Conservation (phyloP, 1,284 basidiomycete genomes). For the Gastroboletus turbinatus region DNA sequence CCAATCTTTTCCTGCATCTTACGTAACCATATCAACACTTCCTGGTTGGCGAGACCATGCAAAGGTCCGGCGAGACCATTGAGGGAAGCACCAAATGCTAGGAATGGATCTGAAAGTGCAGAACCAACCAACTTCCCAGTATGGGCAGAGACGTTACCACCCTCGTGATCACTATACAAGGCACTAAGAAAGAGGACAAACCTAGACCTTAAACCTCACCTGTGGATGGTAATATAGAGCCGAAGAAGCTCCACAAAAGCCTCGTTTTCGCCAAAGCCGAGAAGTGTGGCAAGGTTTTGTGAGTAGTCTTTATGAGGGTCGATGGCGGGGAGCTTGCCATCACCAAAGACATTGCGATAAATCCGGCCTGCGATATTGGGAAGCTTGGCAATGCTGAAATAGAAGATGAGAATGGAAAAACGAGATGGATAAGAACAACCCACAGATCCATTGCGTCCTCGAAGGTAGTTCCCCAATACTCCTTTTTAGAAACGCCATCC, state of each 20-base stretch:
- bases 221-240: constrained; percentile 97
- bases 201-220: constrained; percentile 35
- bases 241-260: constrained; percentile 94
- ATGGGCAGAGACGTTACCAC: constrained; percentile 98
- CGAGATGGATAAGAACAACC: constrained; percentile 24
- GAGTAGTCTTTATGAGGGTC: constrained; percentile 92
- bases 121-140: constrained; percentile 96
- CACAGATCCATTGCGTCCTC: constrained; percentile 97
- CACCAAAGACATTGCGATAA: constrained; percentile 91
- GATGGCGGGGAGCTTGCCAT: constrained; percentile 88
- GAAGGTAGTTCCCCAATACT: constrained; percentile 96
- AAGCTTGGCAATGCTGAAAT: constrained; percentile 85
- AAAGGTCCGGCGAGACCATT: constrained; percentile 97
- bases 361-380: constrained; percentile 97
- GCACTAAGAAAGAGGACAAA: background rate
- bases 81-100: constrained; percentile 89
- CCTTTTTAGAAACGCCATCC: constrained; percentile 90
- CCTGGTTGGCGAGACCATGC: constrained; percentile 96
- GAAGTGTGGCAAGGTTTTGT: constrained; percentile 87
- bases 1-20: constrained; percentile 90
- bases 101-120: constrained; percentile 97
- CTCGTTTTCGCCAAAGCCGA: constrained; percentile 89
- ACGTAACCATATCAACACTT: constrained; percentile 87
- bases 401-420: constrained; percentile 10
- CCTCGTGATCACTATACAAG: constrained; percentile 84